These are phyloP conservation scores for Solanum sitiens DNA, from an alignment of 257 asterid genomes.

Conservation along the genomic window DNA sequence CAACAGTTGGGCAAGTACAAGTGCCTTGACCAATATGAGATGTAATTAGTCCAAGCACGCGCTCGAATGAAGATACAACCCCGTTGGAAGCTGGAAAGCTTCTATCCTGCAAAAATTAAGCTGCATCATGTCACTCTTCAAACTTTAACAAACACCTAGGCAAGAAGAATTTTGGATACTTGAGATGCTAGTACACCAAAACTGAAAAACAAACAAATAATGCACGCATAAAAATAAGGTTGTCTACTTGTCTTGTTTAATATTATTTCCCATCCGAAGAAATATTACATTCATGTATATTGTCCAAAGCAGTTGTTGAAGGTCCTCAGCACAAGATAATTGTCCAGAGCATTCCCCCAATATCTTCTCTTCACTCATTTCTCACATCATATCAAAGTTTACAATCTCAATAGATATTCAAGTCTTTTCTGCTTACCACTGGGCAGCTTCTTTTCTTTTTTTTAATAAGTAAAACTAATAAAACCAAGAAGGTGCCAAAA, in stretches of 20 bases:
- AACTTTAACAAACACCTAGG: neutral
- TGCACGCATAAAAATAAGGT: neutral
- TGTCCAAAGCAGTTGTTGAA: neutral
- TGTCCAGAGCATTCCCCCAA: neutral
- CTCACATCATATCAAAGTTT: neutral
- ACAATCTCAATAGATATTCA: neutral
- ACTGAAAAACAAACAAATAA: neutral
- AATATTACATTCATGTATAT: neutral
- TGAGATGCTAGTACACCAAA: neutral
- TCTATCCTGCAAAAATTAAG: conserved; percentile 39
- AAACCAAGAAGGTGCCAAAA: neutral
- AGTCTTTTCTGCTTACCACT: neutral
- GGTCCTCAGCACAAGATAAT: neutral
- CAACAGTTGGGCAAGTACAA: conserved; percentile 59
- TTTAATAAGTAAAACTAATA: neutral
- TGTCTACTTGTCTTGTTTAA: neutral
- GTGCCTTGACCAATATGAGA: conserved; percentile 73
- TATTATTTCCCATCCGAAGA: neutral
- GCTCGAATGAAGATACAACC: conserved; percentile 57
- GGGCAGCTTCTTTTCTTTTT: neutral
- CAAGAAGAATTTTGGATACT: neutral
- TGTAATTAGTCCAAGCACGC: conserved; percentile 40
- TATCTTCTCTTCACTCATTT: neutral
- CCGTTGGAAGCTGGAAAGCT: conserved; percentile 35
- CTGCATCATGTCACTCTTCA: conserved; percentile 8